Percentiles rank a stretch among this genome's conserved stretches.
phyloP scores from a whole-genome alignment of 176 grass and related monocot genomes.

The Saccharum officinarum region DNA sequence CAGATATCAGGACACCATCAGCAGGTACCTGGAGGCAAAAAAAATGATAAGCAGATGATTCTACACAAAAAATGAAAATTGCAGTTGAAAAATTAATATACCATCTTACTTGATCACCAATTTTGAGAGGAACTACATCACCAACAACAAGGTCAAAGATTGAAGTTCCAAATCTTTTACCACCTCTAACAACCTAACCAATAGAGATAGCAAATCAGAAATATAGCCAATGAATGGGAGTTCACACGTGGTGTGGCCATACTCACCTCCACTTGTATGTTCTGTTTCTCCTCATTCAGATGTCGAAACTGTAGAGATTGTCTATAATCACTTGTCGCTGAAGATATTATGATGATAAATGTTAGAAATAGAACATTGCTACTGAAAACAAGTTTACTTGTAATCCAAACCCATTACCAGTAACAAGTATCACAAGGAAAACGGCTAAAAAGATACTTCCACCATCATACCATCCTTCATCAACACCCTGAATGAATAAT shows the following conservation, averaged over 20 bases:
- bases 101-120: constrained; percentile 96
- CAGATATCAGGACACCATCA: constrained; percentile 90
- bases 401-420: constrained; percentile 58
- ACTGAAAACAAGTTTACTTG: background rate
- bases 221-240: constrained; percentile 8
- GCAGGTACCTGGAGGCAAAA: constrained; percentile 69
- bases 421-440: constrained; percentile 94
- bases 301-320: constrained; percentile 96
- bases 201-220: constrained; percentile 31
- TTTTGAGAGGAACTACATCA: constrained; percentile 94
- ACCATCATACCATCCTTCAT: constrained; percentile 98
- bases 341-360: constrained; percentile 29
- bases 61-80: constrained; percentile 18
- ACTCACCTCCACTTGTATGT: constrained; percentile 92
- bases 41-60: constrained; percentile 39
- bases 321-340: constrained; percentile 89
- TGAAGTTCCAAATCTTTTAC: constrained; percentile 77
- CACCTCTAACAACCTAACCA: constrained; percentile 77
- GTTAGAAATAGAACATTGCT: constrained; percentile 10
- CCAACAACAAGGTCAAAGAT: constrained; percentile 96
- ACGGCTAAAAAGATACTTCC: constrained; percentile 97
- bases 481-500: constrained; percentile 59
- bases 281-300: constrained; percentile 97
- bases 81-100: constrained; percentile 32
- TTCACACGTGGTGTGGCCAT: constrained; percentile 12